Evolutionary conservation across 805 yeast genomes (phyloP), one percentile per base, ranked within the genome.

Genomic region (Scheffersomyces stipitis): DNA sequence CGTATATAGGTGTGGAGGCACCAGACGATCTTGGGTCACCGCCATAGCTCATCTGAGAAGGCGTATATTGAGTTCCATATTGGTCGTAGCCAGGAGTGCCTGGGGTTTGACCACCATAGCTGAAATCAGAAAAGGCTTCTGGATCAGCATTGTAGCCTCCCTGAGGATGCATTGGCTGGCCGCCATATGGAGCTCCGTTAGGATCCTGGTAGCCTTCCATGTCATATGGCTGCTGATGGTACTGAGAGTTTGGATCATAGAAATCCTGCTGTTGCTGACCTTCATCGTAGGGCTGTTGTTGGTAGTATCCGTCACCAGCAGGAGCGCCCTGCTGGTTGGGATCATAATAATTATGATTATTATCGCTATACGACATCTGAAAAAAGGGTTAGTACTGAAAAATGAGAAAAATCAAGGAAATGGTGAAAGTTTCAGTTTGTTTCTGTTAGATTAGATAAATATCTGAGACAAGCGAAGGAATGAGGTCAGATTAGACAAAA

Each of bases 1-100:
- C 95, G 58, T 86, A 86, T 49, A 87, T 79, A 15, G 99, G 98
- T 28, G 99, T 93, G 2, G 96, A 87, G 29, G 96, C 87, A 44
- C 97, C 97, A 9, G 95, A 82, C 1, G 93, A 84, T 56, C 93
- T 78, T 56, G 84, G 84, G n/a, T 55, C 59, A 28, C 83, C 90
- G 46, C 86, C 93, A 56, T 83, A 89, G 55, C 87, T 80, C 82
- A 84, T 80, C 62, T 86, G 93, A 4, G 96, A 86, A 17, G 95
- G 90, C 31, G 93, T 83, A 58, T 82, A 81, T 51, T 81, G 86
- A 26, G 84, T 77, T 27, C 81, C 81, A 47, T 78, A 78, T 50
- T 76, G 78, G 56, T 80, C 86, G 54, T 80, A 81, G 27, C 81
- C 80, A 6, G 86, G 81, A 38, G 83, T 77, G 34, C 86, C 88